Conservation (phyloP, 2,329 filamentous ascomycete genomes). For the Davidsoniella neocaledoniae region DNA sequence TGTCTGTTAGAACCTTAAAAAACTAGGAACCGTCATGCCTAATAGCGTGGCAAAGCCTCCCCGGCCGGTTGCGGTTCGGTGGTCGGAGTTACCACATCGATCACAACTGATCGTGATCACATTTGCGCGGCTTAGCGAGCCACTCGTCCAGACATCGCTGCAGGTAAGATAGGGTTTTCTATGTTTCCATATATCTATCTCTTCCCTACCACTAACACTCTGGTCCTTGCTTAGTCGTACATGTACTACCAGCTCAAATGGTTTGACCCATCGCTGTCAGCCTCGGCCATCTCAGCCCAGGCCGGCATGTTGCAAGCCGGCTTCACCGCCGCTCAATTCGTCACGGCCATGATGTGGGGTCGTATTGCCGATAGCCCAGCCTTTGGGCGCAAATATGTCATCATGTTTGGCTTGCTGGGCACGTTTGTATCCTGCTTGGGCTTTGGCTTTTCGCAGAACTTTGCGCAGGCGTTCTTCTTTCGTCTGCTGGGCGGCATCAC, state of each 20-base stretch:
- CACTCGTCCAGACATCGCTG: constrained; percentile 61
- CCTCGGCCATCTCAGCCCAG: constrained; percentile 55
- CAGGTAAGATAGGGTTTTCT: constrained; percentile 20
- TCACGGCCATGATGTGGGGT: constrained; percentile 73
- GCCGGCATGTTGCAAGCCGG: constrained; percentile 62
- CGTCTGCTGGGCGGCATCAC: constrained; percentile 58
- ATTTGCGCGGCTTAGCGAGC: constrained; percentile 64
- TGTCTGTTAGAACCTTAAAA: too few relatives aligned
- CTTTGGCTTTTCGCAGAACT: constrained; percentile 48
- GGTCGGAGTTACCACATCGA: constrained; percentile 60
- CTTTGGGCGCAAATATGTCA: constrained; percentile 58
- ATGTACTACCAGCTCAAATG: constrained; percentile 81
- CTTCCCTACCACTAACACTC: too few relatives aligned
- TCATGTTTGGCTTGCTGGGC: constrained; percentile 60
- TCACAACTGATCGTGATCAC: constrained; percentile 63
- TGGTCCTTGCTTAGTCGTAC: constrained; percentile 39
- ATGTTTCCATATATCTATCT: background rate
- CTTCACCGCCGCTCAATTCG: constrained; percentile 68
- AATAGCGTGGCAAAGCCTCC: too few relatives aligned
- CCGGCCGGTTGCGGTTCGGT: constrained; percentile 19
- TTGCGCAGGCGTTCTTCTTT: constrained; percentile 62
- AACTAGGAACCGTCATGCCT: too few relatives aligned
- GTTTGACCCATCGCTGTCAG: constrained; percentile 39
- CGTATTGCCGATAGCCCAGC: constrained; percentile 45
- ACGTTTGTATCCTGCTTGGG: constrained; percentile 27